Evolutionary conservation across 768 basidiomycete genomes (phyloP).

Genomic region (Dictyophora rubrovolvata): DNA sequence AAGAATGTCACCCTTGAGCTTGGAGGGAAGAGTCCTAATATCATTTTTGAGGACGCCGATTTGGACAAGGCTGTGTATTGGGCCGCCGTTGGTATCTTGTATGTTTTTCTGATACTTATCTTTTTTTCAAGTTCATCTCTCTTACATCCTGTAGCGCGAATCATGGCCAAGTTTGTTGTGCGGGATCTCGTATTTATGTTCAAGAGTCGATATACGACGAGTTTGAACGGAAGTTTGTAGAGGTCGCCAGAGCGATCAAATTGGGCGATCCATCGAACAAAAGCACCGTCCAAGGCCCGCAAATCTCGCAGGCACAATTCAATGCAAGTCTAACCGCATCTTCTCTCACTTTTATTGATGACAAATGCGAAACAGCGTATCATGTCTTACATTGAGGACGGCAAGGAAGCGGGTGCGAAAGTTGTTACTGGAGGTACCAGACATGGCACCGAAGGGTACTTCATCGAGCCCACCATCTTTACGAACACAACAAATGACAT

Average conservation of each 20-base stretch:
- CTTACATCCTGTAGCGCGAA: constrained; percentile 39
- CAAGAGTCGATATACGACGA: constrained; percentile 71
- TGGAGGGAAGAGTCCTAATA: constrained; percentile 62
- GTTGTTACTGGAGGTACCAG: constrained; percentile 53
- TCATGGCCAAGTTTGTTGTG: constrained; percentile 69
- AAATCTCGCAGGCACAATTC: constrained; percentile 65
- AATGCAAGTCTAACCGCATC: constrained; percentile 35
- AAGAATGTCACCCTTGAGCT: constrained; percentile 78
- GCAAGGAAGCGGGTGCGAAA: constrained; percentile 60
- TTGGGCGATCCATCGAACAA: constrained; percentile 61
- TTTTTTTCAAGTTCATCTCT: neutral
- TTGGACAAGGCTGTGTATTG: constrained; percentile 64
- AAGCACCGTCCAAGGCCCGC: constrained; percentile 62
- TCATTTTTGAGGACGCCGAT: constrained; percentile 67
- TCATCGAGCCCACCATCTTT: constrained; percentile 69
- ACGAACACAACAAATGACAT: constrained; percentile 54
- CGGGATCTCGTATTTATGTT: constrained; percentile 74
- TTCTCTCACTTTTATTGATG: neutral
- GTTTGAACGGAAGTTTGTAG: constrained; percentile 53
- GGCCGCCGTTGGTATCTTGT: constrained; percentile 67
- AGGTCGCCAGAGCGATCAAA: constrained; percentile 36
- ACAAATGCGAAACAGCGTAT: constrained; percentile 39
- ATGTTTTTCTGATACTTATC: constrained; percentile 18
- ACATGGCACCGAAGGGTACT: constrained; percentile 52
- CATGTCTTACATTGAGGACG: constrained; percentile 67